Conservation (phyloP, 1,139 yeast species). For the Hemisphaericaspora xylofermentans region DNA sequence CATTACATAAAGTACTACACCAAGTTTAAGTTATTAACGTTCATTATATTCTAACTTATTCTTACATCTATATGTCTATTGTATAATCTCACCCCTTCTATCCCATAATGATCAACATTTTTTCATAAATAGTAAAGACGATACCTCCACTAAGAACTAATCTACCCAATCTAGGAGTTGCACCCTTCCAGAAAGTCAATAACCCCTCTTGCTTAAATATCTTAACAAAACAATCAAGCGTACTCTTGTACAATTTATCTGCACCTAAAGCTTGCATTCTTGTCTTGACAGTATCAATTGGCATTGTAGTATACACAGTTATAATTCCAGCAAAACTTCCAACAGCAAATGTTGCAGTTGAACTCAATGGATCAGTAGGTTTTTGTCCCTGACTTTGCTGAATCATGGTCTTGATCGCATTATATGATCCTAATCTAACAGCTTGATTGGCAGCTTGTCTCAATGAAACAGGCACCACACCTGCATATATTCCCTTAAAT, state of each 20-base stretch:
- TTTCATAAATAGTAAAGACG: conserved; percentile 91
- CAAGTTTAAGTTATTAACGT: no score
- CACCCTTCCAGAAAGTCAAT: conserved; percentile 94
- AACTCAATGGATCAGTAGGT: conserved; percentile 72
- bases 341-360: conserved; percentile 78
- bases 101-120: conserved; percentile 63
- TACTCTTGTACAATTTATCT: conserved; percentile 64
- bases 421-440: conserved; percentile 90
- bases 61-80: not conserved
- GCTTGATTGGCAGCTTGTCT: conserved; percentile 96
- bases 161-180: conserved; percentile 93
- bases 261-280: conserved; percentile 96
- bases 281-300: conserved; percentile 95
- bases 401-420: conserved; percentile 76
- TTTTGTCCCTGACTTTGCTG: conserved; percentile 70
- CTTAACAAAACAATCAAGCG: conserved; percentile 75
- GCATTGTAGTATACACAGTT: conserved; percentile 96
- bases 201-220: conserved; percentile 90
- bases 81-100: conserved; percentile 6
- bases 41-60: no score
- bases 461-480: conserved; percentile 87
- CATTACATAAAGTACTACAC: no score
- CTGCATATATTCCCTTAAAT: conserved; percentile 79
- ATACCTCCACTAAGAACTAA: conserved; percentile 92
- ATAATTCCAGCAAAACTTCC: conserved; percentile 93